Base-by-base conservation (phyloP, 176 grass and related monocot genomes). In the Elaeis guineensis region DNA sequence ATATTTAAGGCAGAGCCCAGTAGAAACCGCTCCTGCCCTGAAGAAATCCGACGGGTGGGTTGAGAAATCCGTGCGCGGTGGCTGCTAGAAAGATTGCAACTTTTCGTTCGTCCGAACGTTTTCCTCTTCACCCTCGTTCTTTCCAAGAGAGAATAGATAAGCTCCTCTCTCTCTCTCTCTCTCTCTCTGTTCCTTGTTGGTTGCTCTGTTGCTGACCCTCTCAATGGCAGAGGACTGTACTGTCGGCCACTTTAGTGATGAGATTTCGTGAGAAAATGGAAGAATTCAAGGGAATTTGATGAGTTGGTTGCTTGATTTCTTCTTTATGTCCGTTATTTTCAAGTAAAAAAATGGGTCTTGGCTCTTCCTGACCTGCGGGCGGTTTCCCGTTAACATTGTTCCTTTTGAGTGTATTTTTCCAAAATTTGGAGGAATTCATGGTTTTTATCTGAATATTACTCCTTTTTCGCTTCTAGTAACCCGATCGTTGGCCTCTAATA, bases 351-450 rank as follows among this genome's bases (percentile, higher is more conserved):
- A 14, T 16, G 8, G 52, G 20, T 19, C 51, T 55, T 72, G 23
- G 61, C 12, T 57, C 61, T 59, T 53, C 35, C 21, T 25, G 22
- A 51, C 35, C 54, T 4, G 29, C 11, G 35, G 35, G 35, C 11
- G 35, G 35, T 44, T 44, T 9, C 7, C 11, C 2, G 1, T 12
- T 44, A 44, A 44, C 35, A 12, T 63, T 60, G 25, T 32, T n/a
- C 58, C 58, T 60, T 60, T 26, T 18, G 28, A n/a, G 22, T 19
- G 25, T 30, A 25, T 56, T 55, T 26, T 28, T 17, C 52, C 7
- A 1, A 24, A 55, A 59, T 59, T 51, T 24, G 63, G 62, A 32
- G 28, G 68, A 77, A 59, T 77, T 77, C 75, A 77, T 69, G 58
- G 66, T 63, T 77, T 70, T 50, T 77, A 49, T 70, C 75, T 59